These are phyloP conservation scores for Xylaria polymorpha DNA, from an alignment of 2,329 filamentous ascomycete genomes.

Conservation along the genomic window DNA sequence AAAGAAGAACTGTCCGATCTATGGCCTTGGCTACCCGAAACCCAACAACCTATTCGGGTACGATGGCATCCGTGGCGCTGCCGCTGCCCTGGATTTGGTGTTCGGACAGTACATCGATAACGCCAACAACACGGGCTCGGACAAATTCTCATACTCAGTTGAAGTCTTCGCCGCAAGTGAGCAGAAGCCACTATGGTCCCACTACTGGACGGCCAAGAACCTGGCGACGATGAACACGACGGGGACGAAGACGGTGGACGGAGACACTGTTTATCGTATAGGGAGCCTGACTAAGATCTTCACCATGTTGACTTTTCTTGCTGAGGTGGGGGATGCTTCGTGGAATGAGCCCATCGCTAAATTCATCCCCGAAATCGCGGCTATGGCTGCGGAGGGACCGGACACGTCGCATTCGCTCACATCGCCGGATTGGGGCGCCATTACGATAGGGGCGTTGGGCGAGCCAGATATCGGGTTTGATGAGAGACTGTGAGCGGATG, in stretches of 20 bases:
- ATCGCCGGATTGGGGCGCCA: slow-evolving; percentile 44
- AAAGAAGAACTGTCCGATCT: slow-evolving; percentile 50
- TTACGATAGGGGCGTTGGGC: slow-evolving; percentile 46
- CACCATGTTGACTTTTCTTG: slow-evolving; percentile 52
- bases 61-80: slow-evolving; percentile 41
- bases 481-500: slow-evolving; percentile 49
- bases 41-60: slow-evolving; percentile 44
- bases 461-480: slow-evolving; percentile 50
- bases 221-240: slow-evolving; percentile 47
- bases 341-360: slow-evolving; percentile 56
- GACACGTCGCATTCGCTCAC: slow-evolving; percentile 46
- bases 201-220: slow-evolving; percentile 49
- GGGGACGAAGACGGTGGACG: slow-evolving; percentile 45
- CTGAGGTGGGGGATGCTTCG: slow-evolving; percentile 50
- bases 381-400: slow-evolving; percentile 26
- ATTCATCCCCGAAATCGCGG: slow-evolving; percentile 54
- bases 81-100: slow-evolving; percentile 40
- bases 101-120: slow-evolving; percentile 48
- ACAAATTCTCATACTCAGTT: slow-evolving; percentile 50
- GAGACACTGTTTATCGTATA: slow-evolving; percentile 44
- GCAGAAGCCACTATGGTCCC: slow-evolving; percentile 44
- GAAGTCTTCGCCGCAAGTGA: slow-evolving; percentile 49
- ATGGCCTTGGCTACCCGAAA: slow-evolving; percentile 49
- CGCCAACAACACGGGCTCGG: slow-evolving; percentile 45
- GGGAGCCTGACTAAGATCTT: slow-evolving; percentile 55